A percentile compares a stretch with the other conserved stretches of the same genome.
These are phyloP conservation scores for Fonsecaea nubica DNA, from an alignment of 2,329 filamentous ascomycete genomes.

Conservation along the genomic window DNA sequence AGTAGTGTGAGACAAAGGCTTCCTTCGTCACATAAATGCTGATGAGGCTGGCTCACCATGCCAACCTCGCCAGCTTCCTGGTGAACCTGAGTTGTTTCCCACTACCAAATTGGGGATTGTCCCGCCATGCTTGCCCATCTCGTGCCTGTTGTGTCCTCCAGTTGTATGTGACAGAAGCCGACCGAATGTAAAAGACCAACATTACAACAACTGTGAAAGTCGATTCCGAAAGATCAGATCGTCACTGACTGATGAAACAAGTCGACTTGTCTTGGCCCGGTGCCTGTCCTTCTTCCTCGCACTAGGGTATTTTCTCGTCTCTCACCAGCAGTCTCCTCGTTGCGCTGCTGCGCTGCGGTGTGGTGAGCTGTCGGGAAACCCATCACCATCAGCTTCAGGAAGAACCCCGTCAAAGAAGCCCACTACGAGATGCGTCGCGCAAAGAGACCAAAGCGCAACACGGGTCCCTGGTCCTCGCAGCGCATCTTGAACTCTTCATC, in stretches of 20 bases:
- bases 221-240: neutral
- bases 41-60: conserved; percentile 12
- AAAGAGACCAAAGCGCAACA: conserved; percentile 22
- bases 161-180: neutral
- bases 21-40: neutral
- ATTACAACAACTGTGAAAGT: neutral
- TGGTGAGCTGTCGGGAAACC: neutral
- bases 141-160: conserved; percentile 1
- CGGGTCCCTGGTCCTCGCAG: conserved; percentile 31
- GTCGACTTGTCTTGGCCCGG: neutral
- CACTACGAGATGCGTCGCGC: conserved; percentile 18
- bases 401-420: neutral
- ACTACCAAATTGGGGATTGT: conserved; percentile 7
- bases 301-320: neutral
- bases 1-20: neutral
- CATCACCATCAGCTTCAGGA: neutral
- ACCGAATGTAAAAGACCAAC: neutral
- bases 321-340: neutral
- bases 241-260: neutral
- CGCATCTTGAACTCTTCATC: conserved; percentile 37
- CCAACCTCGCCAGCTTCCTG: conserved; percentile 6
- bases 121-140: conserved; percentile 1
- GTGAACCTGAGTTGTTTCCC: neutral
- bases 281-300: neutral
- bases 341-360: neutral